Base-by-base conservation (phyloP, 2,329 filamentous ascomycete species). In the Clarireedia paspali region DNA sequence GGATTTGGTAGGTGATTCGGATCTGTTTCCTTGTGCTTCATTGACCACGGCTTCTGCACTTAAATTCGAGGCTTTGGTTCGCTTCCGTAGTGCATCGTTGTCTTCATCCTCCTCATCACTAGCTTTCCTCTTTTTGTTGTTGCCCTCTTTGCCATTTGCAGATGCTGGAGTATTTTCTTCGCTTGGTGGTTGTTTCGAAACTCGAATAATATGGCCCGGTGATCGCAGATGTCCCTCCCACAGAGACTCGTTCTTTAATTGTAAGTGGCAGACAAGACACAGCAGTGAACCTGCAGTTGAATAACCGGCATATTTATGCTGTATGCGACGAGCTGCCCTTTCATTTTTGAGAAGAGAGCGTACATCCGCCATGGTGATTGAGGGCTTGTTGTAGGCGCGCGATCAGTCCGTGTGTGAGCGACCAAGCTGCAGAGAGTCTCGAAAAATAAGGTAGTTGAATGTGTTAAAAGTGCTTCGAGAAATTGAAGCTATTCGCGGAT, bases 341-440 rank as follows among this genome's bases (percentile, higher is more conserved):
- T 92, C 87, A 66, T 85, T 86, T 64, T 88, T 87, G 57, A 95
- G 79, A 49, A 95, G 81, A 38, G 88, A 82, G 64, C 90, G 86
- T 26, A 89, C 85, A 71, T 95, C 89, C 63, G 88, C 78, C 88
- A 94, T 92, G 27, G 15, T 44, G 15, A 27, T 50, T 49, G 5
- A 17, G 4, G 4, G n/a, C 20, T 42, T 6, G 39, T 17, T 7
- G 15, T 42, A 14, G 1, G 17, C 17, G 39, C 15, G 15, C 17
- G 7, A n/a, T 42, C 5, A n/a, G 39, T 42, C 7, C 15, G 39
- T 3, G 17, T 17, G 9, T n/a, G 9, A 42, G 17, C 15, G 17
- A n/a, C 38, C 14, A 26, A 47, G 20, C 14, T 6, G 17, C 5
- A 10, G 36, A 48, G 5, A 17, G 36, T 27, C 14, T 47, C 7